phyloP scores from a whole-genome alignment of 1,284 basidiomycete species.

The Ganoderma sinense region DNA sequence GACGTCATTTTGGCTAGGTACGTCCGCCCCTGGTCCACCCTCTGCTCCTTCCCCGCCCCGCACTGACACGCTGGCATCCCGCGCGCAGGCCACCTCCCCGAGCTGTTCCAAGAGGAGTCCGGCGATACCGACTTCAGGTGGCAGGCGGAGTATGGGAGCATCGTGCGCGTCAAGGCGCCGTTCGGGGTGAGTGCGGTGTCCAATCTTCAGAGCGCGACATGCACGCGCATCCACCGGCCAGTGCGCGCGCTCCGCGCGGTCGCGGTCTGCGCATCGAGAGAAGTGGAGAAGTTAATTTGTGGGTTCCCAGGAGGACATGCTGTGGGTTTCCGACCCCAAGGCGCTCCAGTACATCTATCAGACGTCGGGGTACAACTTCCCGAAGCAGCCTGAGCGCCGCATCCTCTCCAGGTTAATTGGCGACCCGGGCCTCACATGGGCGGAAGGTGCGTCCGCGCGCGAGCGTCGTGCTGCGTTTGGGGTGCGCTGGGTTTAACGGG shows the following conservation, averaged over 20 bases:
- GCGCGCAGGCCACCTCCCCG: slow-evolving; percentile 53
- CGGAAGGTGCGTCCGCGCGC: slow-evolving; percentile 44
- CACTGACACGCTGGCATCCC: slow-evolving; percentile 7
- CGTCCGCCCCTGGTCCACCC: slow-evolving; percentile 3
- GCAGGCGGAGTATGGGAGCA: slow-evolving; percentile 53
- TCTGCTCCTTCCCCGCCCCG: not conserved
- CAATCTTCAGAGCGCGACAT: too few relatives aligned
- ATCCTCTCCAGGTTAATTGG: slow-evolving; percentile 40
- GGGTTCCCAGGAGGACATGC: slow-evolving; percentile 37
- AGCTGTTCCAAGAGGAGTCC: slow-evolving; percentile 58
- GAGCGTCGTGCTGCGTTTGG: not conserved
- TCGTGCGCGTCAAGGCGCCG: slow-evolving; percentile 58
- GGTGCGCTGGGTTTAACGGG: not conserved
- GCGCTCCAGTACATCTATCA: slow-evolving; percentile 50
- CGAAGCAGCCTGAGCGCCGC: slow-evolving; percentile 44
- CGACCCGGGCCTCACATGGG: slow-evolving; percentile 48
- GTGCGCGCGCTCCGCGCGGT: not conserved
- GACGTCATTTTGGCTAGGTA: slow-evolving; percentile 39
- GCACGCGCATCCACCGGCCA: not conserved
- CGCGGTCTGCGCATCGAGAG: not conserved
- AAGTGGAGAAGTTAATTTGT: not conserved
- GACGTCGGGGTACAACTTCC: slow-evolving; percentile 48
- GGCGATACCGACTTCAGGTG: slow-evolving; percentile 60
- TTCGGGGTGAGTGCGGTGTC: slow-evolving; percentile 49
- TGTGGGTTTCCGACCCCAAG: slow-evolving; percentile 49